phyloP scores from a whole-genome alignment of 495 filamentous ascomycete species.

The Neurospora tetraspora region DNA sequence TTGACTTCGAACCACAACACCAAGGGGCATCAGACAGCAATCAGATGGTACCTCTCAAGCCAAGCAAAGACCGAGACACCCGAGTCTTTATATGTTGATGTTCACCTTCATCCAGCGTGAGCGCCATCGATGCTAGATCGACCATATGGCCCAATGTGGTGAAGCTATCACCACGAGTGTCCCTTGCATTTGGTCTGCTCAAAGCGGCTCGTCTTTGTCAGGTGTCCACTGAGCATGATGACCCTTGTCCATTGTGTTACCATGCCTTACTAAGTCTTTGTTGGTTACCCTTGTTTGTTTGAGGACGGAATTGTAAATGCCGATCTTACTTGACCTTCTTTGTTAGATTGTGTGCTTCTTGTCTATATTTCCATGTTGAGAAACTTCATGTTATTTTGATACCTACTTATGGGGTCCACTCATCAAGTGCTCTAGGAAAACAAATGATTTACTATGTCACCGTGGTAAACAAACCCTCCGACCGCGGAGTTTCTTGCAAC shows the following conservation, averaged over 20 bases:
- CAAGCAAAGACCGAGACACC: neutral
- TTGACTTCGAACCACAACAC: neutral
- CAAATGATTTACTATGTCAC: neutral
- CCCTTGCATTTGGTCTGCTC: neutral
- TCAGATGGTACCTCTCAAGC: neutral
- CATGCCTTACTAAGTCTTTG: neutral
- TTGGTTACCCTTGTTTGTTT: neutral
- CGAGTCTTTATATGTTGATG: neutral
- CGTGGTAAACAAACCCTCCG: neutral
- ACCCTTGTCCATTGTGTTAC: neutral
- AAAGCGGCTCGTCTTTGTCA: neutral
- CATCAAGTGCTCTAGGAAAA: neutral
- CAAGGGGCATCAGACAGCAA: neutral
- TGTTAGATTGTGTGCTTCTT: neutral
- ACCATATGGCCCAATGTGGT: neutral
- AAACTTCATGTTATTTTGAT: neutral
- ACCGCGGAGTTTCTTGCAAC: neutral
- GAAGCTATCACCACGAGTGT: neutral
- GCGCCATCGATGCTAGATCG: neutral
- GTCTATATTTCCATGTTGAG: neutral
- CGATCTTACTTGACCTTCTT: neutral
- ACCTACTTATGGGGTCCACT: neutral
- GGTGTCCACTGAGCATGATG: neutral
- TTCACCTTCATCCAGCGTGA: neutral
- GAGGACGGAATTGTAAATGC: neutral